These are phyloP conservation scores for Abelmoschus esculentus DNA, from an alignment of 345 rosid genomes.

Conservation along the genomic window DNA sequence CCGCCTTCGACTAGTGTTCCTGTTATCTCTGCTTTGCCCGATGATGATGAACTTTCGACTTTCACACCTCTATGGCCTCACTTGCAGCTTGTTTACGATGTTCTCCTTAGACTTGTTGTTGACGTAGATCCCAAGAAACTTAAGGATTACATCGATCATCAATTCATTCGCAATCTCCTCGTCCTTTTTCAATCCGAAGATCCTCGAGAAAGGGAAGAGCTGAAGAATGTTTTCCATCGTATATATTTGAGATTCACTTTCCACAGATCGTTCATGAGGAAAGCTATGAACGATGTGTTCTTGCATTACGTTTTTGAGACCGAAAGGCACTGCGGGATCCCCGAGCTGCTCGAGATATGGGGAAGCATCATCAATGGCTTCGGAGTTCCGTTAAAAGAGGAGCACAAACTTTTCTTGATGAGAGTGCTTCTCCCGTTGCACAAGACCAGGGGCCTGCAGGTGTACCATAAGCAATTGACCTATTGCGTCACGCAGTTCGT, in stretches of 20 bases:
- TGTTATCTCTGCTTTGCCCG: slow-evolving; percentile 20
- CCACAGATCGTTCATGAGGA: slow-evolving; percentile 48
- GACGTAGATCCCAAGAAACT: slow-evolving; percentile 35
- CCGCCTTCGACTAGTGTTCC: slow-evolving; percentile 21
- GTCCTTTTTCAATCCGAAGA: slow-evolving; percentile 52
- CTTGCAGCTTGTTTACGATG: slow-evolving; percentile 41
- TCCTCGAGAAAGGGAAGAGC: slow-evolving; percentile 38
- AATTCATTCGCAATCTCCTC: slow-evolving; percentile 40
- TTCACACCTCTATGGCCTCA: slow-evolving; percentile 44
- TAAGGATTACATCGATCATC: slow-evolving; percentile 25
- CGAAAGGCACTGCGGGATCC: slow-evolving; percentile 45
- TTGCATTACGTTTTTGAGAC: slow-evolving; percentile 35
- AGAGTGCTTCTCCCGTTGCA: slow-evolving; percentile 58
- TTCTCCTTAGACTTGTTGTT: slow-evolving; percentile 34
- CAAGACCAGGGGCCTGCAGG: slow-evolving; percentile 39
- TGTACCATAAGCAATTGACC: slow-evolving; percentile 29
- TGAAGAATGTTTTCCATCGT: slow-evolving; percentile 53
- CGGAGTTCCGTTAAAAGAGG: slow-evolving; percentile 52
- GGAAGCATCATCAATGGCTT: slow-evolving; percentile 65
- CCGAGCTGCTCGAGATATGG: slow-evolving; percentile 53
- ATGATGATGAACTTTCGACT: slow-evolving; percentile 36
- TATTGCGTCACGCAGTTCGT: background rate
- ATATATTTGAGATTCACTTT: slow-evolving; percentile 44
- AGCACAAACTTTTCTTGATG: slow-evolving; percentile 56
- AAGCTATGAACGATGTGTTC: slow-evolving; percentile 50